Evolutionary conservation across 129 eudicot species (phyloP).

Genomic region (Centrapalus pauciflorus): DNA sequence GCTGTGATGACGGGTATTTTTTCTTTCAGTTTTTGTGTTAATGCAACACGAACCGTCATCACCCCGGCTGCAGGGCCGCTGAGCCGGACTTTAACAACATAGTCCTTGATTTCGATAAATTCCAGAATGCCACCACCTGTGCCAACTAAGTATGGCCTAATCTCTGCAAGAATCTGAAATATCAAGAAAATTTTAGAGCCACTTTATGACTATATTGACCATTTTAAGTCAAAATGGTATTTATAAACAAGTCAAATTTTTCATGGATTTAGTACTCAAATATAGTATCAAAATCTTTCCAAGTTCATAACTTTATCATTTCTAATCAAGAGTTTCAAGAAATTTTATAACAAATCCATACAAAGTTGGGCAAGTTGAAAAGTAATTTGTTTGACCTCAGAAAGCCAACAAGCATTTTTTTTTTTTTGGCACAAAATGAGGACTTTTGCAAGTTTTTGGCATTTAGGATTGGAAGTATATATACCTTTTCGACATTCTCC

Average conservation of each 20-base stretch:
- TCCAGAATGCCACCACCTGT: conserved; percentile 91
- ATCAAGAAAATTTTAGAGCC: conserved; percentile 5
- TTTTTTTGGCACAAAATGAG: background rate
- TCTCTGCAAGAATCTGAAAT: conserved; percentile 74
- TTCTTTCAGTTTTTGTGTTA: conserved; percentile 86
- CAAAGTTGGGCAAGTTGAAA: background rate
- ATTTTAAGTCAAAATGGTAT: background rate
- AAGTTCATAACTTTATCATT: too few relatives aligned
- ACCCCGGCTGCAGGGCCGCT: conserved; percentile 90
- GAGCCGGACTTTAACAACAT: conserved; percentile 61
- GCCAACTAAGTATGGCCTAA: conserved; percentile 81
- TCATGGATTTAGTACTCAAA: background rate
- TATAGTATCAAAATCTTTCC: too few relatives aligned
- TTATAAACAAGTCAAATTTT: background rate
- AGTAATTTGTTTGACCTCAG: background rate
- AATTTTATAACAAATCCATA: background rate
- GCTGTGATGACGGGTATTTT: conserved; percentile 78
- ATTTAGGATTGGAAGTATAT: background rate
- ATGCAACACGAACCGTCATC: conserved; percentile 90
- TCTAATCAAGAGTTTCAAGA: background rate
- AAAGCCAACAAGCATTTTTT: background rate
- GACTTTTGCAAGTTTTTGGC: background rate
- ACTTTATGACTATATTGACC: background rate
- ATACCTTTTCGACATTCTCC: conserved; percentile 89
- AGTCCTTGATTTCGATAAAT: conserved; percentile 57